Conservation (phyloP, 2,329 filamentous ascomycete genomes). For the Fusarium praegraminearum region DNA sequence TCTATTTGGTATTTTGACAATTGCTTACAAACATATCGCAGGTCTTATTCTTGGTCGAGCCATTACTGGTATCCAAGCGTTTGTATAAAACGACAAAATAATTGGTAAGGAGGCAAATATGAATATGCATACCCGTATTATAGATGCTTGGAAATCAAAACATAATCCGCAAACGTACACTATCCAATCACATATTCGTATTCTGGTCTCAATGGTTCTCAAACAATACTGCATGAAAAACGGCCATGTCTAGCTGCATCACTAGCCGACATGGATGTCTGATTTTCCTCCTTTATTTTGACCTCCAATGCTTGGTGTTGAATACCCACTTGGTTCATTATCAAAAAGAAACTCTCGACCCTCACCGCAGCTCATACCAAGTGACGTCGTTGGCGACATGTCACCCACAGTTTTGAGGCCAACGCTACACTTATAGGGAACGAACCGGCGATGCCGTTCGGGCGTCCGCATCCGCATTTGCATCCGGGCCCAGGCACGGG, state of each 20-base stretch:
- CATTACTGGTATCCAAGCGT: slow-evolving; percentile 82
- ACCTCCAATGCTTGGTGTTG: neutral
- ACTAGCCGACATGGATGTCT: neutral
- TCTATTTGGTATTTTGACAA: slow-evolving; percentile 2
- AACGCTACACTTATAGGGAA: slow-evolving; percentile 3
- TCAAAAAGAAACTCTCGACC: neutral
- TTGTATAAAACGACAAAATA: slow-evolving; percentile 63
- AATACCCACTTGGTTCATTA: slow-evolving; percentile 11
- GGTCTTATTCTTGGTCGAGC: slow-evolving; percentile 76
- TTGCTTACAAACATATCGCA: slow-evolving; percentile 53
- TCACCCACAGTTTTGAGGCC: slow-evolving; percentile 1
- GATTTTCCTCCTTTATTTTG: slow-evolving; percentile 1
- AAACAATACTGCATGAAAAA: neutral
- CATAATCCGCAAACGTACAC: slow-evolving; percentile 1
- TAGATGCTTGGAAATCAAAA: slow-evolving; percentile 40
- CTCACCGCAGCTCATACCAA: slow-evolving; percentile 1
- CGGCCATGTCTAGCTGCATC: neutral
- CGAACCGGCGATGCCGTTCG: slow-evolving; percentile 32
- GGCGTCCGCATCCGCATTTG: slow-evolving; percentile 15
- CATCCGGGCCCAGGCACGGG: slow-evolving; percentile 9
- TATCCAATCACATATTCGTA: neutral
- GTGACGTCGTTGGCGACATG: slow-evolving; percentile 25
- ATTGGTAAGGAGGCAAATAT: slow-evolving; percentile 29
- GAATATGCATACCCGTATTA: slow-evolving; percentile 25
- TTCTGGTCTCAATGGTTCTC: neutral